A percentile compares a stretch with the other conserved stretches of the same genome.
These are phyloP conservation scores for Aspergillus sclerotioniger DNA, from an alignment of 495 filamentous ascomycete species.

Conservation along the genomic window DNA sequence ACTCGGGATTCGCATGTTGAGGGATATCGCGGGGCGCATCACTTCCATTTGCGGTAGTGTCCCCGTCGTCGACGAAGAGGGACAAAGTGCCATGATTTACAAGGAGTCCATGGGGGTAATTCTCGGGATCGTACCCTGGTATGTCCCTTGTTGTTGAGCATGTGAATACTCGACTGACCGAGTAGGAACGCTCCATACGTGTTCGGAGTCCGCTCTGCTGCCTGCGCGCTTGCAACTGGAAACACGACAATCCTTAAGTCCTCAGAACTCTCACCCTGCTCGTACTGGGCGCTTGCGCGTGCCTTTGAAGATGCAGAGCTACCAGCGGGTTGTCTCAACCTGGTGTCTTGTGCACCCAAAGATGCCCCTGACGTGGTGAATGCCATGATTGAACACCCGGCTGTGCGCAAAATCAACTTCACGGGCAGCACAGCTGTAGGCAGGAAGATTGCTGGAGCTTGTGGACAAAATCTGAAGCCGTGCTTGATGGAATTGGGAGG, in stretches of 20 bases:
- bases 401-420: constrained; percentile 61
- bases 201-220: constrained; percentile 64
- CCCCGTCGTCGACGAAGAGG: constrained; percentile 55
- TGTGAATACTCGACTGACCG: not conserved
- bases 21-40: constrained; percentile 71
- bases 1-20: constrained; percentile 55
- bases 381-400: constrained; percentile 53
- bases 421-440: constrained; percentile 58
- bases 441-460: constrained; percentile 52
- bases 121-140: constrained; percentile 83
- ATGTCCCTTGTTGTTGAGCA: constrained; percentile 14
- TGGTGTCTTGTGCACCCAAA: constrained; percentile 48
- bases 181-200: constrained; percentile 64
- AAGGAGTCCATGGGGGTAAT: constrained; percentile 82
- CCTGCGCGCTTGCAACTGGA: constrained; percentile 77
- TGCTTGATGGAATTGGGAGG: constrained; percentile 63
- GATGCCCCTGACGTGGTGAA: constrained; percentile 56
- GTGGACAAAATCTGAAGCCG: constrained; percentile 55
- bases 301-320: constrained; percentile 72
- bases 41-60: constrained; percentile 59
- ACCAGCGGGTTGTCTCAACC: constrained; percentile 54
- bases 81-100: constrained; percentile 61
- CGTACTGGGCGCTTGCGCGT: constrained; percentile 67
- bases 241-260: constrained; percentile 76
- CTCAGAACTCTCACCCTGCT: constrained; percentile 69